Conservation (phyloP, 2,329 filamentous ascomycete species). For the Dothideomycetes sp. region DNA sequence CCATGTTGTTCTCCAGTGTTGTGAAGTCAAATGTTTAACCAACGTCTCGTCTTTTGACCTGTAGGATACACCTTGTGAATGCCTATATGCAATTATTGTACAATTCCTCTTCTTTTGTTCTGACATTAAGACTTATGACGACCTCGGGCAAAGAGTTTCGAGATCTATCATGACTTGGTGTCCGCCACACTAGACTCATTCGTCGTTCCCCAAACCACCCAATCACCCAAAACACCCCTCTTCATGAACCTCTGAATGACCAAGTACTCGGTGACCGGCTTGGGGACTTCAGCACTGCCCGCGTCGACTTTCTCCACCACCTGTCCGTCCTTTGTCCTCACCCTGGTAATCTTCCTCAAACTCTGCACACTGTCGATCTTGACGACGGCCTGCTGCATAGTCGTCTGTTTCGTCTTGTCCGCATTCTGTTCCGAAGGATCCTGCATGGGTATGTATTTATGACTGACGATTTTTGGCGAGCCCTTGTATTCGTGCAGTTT, state of each 20-base stretch:
- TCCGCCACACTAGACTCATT: constrained; percentile 32
- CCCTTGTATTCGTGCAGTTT: constrained; percentile 21
- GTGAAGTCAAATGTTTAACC: no score
- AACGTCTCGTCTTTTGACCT: no score
- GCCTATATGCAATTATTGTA: no score
- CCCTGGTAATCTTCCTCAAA: constrained; percentile 15
- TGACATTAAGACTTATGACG: no score
- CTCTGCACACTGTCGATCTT: constrained; percentile 16
- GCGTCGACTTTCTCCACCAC: constrained; percentile 27
- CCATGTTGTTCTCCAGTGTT: no score
- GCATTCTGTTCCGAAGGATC: constrained; percentile 22
- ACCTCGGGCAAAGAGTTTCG: constrained; percentile 2
- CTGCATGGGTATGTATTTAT: constrained; percentile 24
- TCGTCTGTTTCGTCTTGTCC: constrained; percentile 16
- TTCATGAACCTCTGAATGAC: constrained; percentile 40
- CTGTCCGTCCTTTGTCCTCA: constrained; percentile 25
- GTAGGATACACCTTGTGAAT: no score
- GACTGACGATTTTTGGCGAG: constrained; percentile 21
- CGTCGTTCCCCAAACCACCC: constrained; percentile 43
- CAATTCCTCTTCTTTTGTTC: no score
- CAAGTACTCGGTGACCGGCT: constrained; percentile 41
- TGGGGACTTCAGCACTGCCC: constrained; percentile 24
- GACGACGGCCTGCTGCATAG: constrained; percentile 17
- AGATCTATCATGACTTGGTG: constrained; percentile 2
- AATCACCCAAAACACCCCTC: constrained; percentile 33